Conservation (phyloP, 2,329 filamentous ascomycete genomes). For the Fusarium algeriense region DNA sequence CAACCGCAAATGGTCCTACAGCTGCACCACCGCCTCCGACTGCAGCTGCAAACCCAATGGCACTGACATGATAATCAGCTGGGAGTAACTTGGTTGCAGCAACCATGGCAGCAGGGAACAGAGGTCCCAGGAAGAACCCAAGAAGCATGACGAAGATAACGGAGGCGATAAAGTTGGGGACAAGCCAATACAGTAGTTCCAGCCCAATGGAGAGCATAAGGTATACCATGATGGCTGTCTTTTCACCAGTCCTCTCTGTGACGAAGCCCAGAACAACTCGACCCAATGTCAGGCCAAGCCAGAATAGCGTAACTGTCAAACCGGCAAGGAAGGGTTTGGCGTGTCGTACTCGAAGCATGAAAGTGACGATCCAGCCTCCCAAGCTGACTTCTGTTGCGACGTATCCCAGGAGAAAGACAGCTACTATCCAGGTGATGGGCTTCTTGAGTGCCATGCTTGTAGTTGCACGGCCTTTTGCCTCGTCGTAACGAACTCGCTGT, state of each 20-base stretch:
- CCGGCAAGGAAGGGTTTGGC: constrained; percentile 78
- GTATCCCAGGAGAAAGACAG: constrained; percentile 81
- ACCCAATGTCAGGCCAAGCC: constrained; percentile 84
- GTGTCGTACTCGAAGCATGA: constrained; percentile 83
- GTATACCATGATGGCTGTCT: constrained; percentile 72
- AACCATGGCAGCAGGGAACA: constrained; percentile 82
- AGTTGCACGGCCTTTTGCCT: constrained; percentile 58
- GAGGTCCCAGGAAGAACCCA: constrained; percentile 83
- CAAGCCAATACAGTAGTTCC: constrained; percentile 83
- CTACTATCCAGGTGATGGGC: constrained; percentile 77
- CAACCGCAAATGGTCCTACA: constrained; percentile 73
- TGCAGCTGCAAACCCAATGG: constrained; percentile 83
- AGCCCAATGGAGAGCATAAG: constrained; percentile 72
- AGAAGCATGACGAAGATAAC: constrained; percentile 77
- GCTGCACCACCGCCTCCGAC: constrained; percentile 81
- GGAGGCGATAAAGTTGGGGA: constrained; percentile 80
- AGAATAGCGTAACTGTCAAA: constrained; percentile 83
- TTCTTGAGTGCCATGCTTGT: constrained; percentile 59
- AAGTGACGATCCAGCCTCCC: constrained; percentile 84
- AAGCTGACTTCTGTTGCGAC: constrained; percentile 82
- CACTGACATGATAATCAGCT: constrained; percentile 78
- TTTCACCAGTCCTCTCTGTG: constrained; percentile 80
- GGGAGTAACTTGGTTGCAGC: constrained; percentile 81
- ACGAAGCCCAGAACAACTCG: constrained; percentile 80
- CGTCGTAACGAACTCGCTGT: constrained; percentile 46